phyloP scores from a whole-genome alignment of 257 asterid genomes.

The Nicotiana knightiana region DNA sequence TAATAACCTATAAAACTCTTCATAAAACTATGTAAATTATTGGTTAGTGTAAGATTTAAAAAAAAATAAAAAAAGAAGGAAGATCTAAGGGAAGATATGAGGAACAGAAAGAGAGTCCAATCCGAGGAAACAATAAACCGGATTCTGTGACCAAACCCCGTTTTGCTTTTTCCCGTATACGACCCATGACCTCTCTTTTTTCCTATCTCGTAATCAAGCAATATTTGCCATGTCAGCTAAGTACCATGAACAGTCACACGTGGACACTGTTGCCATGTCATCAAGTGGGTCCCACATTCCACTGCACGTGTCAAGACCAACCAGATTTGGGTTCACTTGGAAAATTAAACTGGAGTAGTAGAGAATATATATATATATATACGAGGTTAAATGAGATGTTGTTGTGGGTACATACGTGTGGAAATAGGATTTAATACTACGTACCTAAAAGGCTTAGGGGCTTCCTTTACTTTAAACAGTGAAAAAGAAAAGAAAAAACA shows the following conservation, averaged over 20 bases:
- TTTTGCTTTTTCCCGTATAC: neutral
- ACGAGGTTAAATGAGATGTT: neutral
- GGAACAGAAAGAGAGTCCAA: neutral
- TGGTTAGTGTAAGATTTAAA: neutral
- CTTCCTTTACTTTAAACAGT: neutral
- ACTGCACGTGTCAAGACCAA: constrained; percentile 24
- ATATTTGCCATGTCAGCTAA: neutral
- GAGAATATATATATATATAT: too few relatives aligned
- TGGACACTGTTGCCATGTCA: constrained; percentile 34
- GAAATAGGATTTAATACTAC: neutral
- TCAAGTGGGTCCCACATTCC: constrained; percentile 1
- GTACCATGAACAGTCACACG: constrained; percentile 26
- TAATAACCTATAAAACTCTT: neutral
- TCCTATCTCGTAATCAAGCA: neutral
- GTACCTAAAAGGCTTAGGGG: neutral
- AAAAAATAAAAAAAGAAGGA: neutral
- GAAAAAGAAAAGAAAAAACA: neutral
- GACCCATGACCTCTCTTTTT: neutral
- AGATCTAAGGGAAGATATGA: neutral
- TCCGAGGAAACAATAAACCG: constrained; percentile 32
- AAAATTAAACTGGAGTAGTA: neutral
- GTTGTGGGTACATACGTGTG: neutral
- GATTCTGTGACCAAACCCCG: constrained; percentile 38
- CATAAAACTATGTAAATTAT: neutral
- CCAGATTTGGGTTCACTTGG: neutral